Conservation (phyloP, 2,329 filamentous ascomycete genomes). For the Dactylellina haptotyla region DNA sequence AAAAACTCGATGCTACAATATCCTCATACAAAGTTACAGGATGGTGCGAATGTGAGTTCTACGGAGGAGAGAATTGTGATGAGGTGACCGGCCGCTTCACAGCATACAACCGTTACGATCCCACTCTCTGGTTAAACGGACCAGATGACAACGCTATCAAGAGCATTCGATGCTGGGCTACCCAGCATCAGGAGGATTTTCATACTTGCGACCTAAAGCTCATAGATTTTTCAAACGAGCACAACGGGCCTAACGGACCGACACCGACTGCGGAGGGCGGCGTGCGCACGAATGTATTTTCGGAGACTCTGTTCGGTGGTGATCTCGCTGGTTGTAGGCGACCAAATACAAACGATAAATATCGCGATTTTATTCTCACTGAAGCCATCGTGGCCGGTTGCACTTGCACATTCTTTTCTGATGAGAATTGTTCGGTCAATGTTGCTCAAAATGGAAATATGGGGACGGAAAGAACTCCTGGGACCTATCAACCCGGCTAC, state of each 20-base stretch:
- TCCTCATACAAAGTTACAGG: conserved; percentile 6
- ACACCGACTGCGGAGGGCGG: not conserved
- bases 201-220: not conserved
- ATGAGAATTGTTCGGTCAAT: not conserved
- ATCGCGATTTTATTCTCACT: not conserved
- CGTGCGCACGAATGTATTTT: not conserved
- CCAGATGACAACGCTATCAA: conserved; percentile 8
- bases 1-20: not conserved
- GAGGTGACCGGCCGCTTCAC: not conserved
- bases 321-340: not conserved
- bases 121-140: not conserved
- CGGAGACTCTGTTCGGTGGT: not conserved
- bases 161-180: conserved; percentile 13
- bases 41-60: conserved; percentile 29
- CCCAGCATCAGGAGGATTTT: not conserved
- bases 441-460: not conserved
- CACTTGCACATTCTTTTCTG: not conserved
- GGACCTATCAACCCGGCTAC: not conserved
- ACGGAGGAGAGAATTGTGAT: conserved; percentile 1
- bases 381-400: not conserved
- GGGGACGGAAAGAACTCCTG: not conserved
- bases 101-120: conserved; percentile 9
- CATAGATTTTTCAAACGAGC: not conserved
- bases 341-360: not conserved
- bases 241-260: not conserved